Evolutionary conservation across 805 yeast genomes (phyloP).

Genomic region (Candida rishiriensis): DNA sequence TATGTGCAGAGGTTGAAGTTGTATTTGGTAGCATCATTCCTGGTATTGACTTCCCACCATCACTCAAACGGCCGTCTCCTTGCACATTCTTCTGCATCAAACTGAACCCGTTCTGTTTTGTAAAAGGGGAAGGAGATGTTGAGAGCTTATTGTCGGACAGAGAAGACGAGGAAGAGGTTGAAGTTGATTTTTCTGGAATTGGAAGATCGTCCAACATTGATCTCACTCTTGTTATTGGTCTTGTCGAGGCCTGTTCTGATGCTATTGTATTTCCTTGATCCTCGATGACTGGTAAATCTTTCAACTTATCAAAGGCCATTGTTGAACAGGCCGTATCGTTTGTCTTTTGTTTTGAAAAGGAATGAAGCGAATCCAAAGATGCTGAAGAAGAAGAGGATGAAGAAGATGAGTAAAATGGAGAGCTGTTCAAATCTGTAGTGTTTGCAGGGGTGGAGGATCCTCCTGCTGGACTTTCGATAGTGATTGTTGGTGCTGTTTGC

Average conservation of each 20-base stretch:
- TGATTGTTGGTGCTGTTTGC: conserved; percentile 10
- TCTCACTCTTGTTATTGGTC: conserved; percentile 16
- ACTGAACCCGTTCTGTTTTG: not conserved
- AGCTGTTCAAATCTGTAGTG: too few relatives aligned
- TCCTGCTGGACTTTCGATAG: conserved; percentile 10
- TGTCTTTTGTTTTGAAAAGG: conserved; percentile 15
- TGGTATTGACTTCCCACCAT: not conserved
- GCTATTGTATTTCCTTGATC: conserved; percentile 16
- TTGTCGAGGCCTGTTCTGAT: conserved; percentile 8
- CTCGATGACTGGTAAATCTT: conserved; percentile 22
- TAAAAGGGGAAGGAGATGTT: conserved; percentile 4
- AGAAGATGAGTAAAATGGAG: conserved; percentile 5
- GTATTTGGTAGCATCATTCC: conserved; percentile 2
- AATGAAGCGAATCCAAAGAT: conserved; percentile 12
- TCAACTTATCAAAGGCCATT: conserved; percentile 20
- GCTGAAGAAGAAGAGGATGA: conserved; percentile 6
- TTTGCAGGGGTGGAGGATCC: not conserved
- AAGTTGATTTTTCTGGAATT: not conserved
- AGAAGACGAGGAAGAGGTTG: not conserved
- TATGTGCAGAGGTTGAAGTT: not conserved
- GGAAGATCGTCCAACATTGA: conserved; percentile 19
- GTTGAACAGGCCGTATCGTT: conserved; percentile 18
- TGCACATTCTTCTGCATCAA: too few relatives aligned
- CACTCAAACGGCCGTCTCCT: too few relatives aligned
- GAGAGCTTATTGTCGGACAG: conserved; percentile 8